Conservation (phyloP, 257 asterid species). For the Echium plantagineum region DNA sequence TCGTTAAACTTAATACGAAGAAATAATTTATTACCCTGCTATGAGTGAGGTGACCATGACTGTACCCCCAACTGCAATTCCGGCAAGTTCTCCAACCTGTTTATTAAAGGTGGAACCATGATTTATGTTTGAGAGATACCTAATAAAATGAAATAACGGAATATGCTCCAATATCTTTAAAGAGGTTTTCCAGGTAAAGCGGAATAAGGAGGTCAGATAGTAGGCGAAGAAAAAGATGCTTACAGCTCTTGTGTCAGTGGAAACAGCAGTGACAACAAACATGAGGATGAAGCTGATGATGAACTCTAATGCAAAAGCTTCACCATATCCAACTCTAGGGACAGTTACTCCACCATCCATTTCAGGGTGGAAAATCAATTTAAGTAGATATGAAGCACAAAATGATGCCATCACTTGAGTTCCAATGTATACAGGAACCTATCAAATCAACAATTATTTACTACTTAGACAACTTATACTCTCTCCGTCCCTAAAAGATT, state of each 20-base stretch:
- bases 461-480: no score
- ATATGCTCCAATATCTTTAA: no score
- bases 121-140: no score
- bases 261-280: slow-evolving; percentile 88
- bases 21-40: slow-evolving; percentile 43
- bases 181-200: no score
- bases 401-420: slow-evolving; percentile 68
- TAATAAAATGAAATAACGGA: no score
- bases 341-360: slow-evolving; percentile 88
- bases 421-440: slow-evolving; percentile 74
- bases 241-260: slow-evolving; percentile 91
- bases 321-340: slow-evolving; percentile 39
- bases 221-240: slow-evolving; percentile 7
- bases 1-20: no score
- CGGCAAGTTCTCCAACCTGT: slow-evolving; percentile 87
- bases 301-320: slow-evolving; percentile 76
- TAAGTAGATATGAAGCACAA: slow-evolving; percentile 48
- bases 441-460: background rate
- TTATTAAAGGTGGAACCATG: background rate
- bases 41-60: slow-evolving; percentile 73
- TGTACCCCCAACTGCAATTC: slow-evolving; percentile 84
- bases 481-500: no score
- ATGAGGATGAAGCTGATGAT: slow-evolving; percentile 73
- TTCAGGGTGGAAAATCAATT: slow-evolving; percentile 46
- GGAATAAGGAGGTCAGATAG: no score